A percentile compares a stretch with the other conserved stretches of the same genome.
phyloP scores from a whole-genome alignment of 75 land plant species.

The Cupressus sempervirens region DNA sequence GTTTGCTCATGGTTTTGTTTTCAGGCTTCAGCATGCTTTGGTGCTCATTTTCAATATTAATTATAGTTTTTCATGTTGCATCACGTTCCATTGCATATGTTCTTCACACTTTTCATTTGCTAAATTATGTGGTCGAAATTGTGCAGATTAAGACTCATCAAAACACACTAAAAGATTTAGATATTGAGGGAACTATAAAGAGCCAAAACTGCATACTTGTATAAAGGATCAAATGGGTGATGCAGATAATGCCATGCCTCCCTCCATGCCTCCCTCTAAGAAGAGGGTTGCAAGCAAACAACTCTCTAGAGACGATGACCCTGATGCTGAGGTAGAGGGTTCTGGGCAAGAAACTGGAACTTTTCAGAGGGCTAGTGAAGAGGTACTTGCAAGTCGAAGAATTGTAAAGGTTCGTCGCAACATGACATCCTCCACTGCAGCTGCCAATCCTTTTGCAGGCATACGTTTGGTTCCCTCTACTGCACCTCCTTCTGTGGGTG shows the following conservation, averaged over 20 bases:
- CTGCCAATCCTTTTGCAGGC: constrained; percentile 74
- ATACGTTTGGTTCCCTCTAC: constrained; percentile 68
- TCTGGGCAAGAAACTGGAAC: constrained; percentile 53
- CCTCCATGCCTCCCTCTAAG: constrained; percentile 52
- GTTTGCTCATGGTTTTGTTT: not conserved
- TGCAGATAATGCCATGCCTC: constrained; percentile 34
- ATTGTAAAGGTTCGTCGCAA: constrained; percentile 83
- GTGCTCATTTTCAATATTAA: not conserved
- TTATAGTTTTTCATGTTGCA: not conserved
- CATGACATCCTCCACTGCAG: constrained; percentile 18
- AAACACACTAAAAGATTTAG: not conserved
- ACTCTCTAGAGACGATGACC: constrained; percentile 53
- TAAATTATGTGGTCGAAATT: not conserved
- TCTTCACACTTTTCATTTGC: not conserved
- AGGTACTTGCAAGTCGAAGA: constrained; percentile 75
- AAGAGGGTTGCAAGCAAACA: constrained; percentile 72
- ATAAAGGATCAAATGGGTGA: constrained; percentile 45
- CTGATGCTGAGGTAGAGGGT: constrained; percentile 52
- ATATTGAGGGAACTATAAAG: not conserved
- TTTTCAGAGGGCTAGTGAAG: constrained; percentile 74
- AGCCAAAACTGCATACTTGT: not conserved
- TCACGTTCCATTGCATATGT: not conserved
- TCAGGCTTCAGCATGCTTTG: not conserved
- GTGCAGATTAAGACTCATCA: not conserved
- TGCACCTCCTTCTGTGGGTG: constrained; percentile 16